phyloP scores from a whole-genome alignment of 2,329 filamentous ascomycete species.

The Shiraia sp. region DNA sequence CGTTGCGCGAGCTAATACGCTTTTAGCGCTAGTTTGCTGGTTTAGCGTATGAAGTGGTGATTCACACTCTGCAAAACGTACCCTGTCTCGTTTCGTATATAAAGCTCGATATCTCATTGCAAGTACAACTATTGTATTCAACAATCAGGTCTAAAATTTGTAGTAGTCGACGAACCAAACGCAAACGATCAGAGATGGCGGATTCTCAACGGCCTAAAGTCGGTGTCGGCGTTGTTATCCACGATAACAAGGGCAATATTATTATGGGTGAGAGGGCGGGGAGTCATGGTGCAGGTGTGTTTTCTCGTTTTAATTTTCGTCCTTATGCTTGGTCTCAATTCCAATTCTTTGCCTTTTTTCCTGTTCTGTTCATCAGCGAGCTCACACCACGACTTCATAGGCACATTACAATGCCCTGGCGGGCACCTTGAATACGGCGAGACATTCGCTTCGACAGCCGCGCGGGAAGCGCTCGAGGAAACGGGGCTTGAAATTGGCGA shows the following conservation, averaged over 20 bases:
- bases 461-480: slow-evolving; percentile 71
- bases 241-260: slow-evolving; percentile 48
- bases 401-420: slow-evolving; percentile 70
- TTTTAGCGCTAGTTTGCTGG: too few relatives aligned
- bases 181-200: slow-evolving; percentile 16
- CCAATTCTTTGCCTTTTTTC: too few relatives aligned
- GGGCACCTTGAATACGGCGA: slow-evolving; percentile 76
- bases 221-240: slow-evolving; percentile 55
- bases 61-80: too few relatives aligned
- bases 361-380: too few relatives aligned
- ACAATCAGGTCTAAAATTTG: too few relatives aligned
- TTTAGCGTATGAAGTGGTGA: neutral
- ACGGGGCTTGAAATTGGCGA: slow-evolving; percentile 61
- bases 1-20: too few relatives aligned
- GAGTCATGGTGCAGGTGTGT: slow-evolving; percentile 51
- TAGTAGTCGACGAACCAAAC: neutral
- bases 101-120: too few relatives aligned
- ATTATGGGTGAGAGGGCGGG: slow-evolving; percentile 54
- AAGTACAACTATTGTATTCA: too few relatives aligned
- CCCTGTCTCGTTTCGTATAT: too few relatives aligned
- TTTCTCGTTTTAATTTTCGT: neutral
- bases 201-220: slow-evolving; percentile 42
- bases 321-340: neutral
- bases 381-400: too few relatives aligned
- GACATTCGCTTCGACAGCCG: slow-evolving; percentile 63